Evolutionary conservation across 2,329 filamentous ascomycete genomes (phyloP), one percentile per base, ranked within the genome.

Genomic region (Chaetoscypha palmicola): DNA sequence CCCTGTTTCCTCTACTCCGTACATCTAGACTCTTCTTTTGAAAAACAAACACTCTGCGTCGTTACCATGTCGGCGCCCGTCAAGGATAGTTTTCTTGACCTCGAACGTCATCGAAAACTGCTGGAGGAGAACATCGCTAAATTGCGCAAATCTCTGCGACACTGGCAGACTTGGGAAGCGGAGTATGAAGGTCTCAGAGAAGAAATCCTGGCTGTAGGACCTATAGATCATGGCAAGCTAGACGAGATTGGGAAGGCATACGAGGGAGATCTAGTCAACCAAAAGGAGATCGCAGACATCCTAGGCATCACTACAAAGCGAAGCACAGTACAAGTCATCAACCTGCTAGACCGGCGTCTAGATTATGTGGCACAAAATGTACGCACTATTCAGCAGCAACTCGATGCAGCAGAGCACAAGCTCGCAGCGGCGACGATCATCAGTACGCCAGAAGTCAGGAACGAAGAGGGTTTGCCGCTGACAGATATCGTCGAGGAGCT

Each of bases 401-500:
- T 87, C 21, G 72, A 76, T 41, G 63, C 69, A 1, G 79, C 79
- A 5, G 81, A 94, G 63, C 74, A 81, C 49, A 83, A 83, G 57
- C 68, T 91, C 38, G 77, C 79, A 12, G 77, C 77, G 8, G 72
- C 83, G 9, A 70, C 77, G 8, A 67, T 79, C 3, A 64, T 78
- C 33, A 75, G 73, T 44, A 73, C 80, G 19, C 75, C 81, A 1
- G 78, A 81, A 42, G 70, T 73, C 34, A 71, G 69, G 41, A 79
- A 84, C 48, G 83, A 85, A 48, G 79, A 81, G 10, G 81, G 80
- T 1, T 69, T 89, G 40, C 86, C 89, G 0, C 76, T 97, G 46
- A 90, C 85, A 23, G 92, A 97, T 57, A 97, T 98, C 52, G 72
- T 88, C 43, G 92, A 98, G 65, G 80, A 94, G 66, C 70, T 97